Conservation (phyloP, 768 basidiomycete genomes). For the Podaxis mareebaensis region DNA sequence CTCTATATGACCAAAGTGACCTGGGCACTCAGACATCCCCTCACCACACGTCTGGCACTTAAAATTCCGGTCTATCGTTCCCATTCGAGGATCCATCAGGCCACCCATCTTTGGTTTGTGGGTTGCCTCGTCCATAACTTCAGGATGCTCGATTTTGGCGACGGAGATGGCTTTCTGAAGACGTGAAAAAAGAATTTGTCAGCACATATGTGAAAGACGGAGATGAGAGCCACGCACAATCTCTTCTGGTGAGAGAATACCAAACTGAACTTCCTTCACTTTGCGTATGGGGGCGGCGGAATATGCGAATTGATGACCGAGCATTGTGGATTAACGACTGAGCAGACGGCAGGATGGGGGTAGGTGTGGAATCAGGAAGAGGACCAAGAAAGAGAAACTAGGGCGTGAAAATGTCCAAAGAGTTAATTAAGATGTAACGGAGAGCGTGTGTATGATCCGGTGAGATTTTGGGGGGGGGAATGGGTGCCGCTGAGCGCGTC, state of each 20-base stretch:
- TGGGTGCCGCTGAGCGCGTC: constrained; percentile 31
- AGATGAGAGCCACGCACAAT: constrained; percentile 63
- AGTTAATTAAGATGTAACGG: constrained; percentile 29
- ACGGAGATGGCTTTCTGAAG: constrained; percentile 96
- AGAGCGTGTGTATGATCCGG: constrained; percentile 24
- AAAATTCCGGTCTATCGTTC: constrained; percentile 95
- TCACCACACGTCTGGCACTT: constrained; percentile 99
- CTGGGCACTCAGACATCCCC: constrained; percentile 99
- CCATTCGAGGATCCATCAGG: constrained; percentile 97
- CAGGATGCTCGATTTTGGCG: constrained; percentile 97
- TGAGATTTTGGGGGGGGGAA: constrained; percentile 28
- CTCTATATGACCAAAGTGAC: constrained; percentile 99
- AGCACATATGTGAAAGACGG: constrained; percentile 9
- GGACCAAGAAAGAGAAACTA: constrained; percentile 21
- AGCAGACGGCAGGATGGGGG: constrained; percentile 16
- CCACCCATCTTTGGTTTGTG: constrained; percentile 91
- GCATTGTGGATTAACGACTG: constrained; percentile 49
- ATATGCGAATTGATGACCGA: constrained; percentile 88
- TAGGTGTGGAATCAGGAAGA: constrained; percentile 16
- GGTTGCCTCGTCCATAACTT: constrained; percentile 95
- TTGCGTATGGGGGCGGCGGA: constrained; percentile 94
- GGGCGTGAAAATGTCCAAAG: constrained; percentile 30
- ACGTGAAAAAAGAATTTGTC: constrained; percentile 23
- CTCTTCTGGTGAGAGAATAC: constrained; percentile 98
- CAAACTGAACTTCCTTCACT: constrained; percentile 98